Evolutionary conservation across 768 basidiomycete genomes (phyloP), one percentile per base, ranked within the genome.

Genomic region (Hemileccinum rubropunctum): DNA sequence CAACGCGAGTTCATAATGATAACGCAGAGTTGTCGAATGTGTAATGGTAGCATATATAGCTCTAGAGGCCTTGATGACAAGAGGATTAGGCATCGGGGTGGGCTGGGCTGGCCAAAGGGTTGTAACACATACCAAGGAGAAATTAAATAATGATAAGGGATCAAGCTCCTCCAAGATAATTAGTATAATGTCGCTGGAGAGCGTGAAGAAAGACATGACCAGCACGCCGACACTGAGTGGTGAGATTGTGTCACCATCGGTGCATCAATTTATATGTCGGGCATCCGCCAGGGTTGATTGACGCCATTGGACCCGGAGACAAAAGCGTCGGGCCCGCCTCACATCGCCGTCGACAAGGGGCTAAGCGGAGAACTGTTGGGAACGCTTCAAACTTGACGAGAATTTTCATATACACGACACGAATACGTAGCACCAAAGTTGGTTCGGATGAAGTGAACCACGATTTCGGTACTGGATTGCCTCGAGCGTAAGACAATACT

Each of bases 181-280:
- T 30, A 68, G 48, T 49, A 66, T 50, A 37, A 68, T 55, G 27
- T 68, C 66, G 48, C 53, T 40, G 32, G 66, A 56, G 52, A 68
- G 68, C n/a, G 43, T 56, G 53, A 68, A 66, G 60, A 68, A 50
- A 42, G 68, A 59, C 66, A 68, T 68, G 68, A 59, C 68, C 58
- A 62, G 68, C 68, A 68, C 68, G 62, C 61, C 59, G 58, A 59
- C 49, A 53, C 57, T 56, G 41, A 55, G 43, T 55, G 51, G 50
- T 60, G 48, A 57, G 49, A 28, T 45, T 35, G 44, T 47, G 35
- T 47, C 42, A 37, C 45, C 38, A 45, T 43, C 34, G 37, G 36
- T 36, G 43, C 27, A 41, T 26, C 34, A 57, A 60, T 68, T 70
- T 68, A 68, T 68, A 68, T 39, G 60, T 65, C 63, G 57, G 52